These are phyloP conservation scores for Aschersonia sp. DNA, from an alignment of 2,329 filamentous ascomycete species.

Conservation along the genomic window DNA sequence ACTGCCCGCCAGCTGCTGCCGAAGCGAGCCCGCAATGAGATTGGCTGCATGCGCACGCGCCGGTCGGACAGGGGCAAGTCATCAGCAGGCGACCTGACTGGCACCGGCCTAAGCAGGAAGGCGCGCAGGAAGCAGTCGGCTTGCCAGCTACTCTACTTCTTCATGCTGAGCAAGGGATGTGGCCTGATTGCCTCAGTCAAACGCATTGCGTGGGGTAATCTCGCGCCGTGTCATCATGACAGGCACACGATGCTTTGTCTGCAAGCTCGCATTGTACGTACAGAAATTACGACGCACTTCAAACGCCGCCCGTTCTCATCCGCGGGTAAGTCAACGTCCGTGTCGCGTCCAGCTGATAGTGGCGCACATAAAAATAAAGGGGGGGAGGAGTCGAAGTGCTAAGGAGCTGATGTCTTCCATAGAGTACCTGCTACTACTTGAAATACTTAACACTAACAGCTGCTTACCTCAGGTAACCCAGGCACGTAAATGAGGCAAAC, in stretches of 20 bases:
- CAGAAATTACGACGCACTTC: background rate
- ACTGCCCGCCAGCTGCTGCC: too few relatives aligned
- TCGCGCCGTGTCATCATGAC: background rate
- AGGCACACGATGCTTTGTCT: background rate
- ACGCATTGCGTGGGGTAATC: background rate
- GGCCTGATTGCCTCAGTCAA: background rate
- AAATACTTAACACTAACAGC: too few relatives aligned
- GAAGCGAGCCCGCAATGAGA: too few relatives aligned
- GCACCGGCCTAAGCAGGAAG: background rate
- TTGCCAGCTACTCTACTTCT: background rate
- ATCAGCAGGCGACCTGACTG: too few relatives aligned
- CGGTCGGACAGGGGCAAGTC: too few relatives aligned
- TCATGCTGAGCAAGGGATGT: background rate
- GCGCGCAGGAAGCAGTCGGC: background rate
- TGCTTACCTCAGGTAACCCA: too few relatives aligned
- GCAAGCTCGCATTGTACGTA: background rate
- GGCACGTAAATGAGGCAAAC: too few relatives aligned
- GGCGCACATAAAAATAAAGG: background rate
- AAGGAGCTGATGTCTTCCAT: too few relatives aligned
- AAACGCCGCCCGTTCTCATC: background rate
- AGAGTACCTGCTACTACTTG: too few relatives aligned
- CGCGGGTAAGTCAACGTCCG: background rate
- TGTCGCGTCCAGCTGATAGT: background rate
- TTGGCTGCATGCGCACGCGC: too few relatives aligned
- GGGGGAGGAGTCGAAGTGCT: too few relatives aligned